Base-by-base conservation (phyloP, 2,329 filamentous ascomycete genomes). In the Cytospora schulzeri region DNA sequence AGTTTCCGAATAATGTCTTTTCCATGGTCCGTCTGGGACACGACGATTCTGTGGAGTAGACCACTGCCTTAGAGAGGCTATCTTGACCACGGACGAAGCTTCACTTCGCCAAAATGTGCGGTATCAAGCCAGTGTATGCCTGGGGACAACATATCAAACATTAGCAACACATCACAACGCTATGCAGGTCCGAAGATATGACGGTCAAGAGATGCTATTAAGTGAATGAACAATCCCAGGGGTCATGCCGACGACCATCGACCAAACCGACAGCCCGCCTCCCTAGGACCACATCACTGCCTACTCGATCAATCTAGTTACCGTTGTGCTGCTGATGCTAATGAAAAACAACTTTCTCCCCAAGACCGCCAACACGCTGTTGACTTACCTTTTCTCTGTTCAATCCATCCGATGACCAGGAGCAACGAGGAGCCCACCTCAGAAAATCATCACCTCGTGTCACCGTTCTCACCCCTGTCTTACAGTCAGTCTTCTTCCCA, bases 391-490 rank as follows among this genome's bases (percentile, higher is more conserved):
- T 6, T 66, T 19, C 31, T 55, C n/a, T 15, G 9, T 35, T 31
- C 29, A n/a, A n/a, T 35, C 33, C n/a, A 57, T 17, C 29, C 52
- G 41, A 85, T 70, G 79, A 85, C 15, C 53, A 45, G 29, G 28
- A 52, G 12, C 31, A 29, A 33, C n/a, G 38, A 55, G 17, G 29
- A 45, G 17, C 28, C 26, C 7, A 52, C n/a, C 15, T 41, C 26
- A 15, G 31, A 35, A 33, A 33, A 15, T 12, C 15, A 24, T 19
- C 6, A 31, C 19, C 41, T 22, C n/a, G n/a, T n/a, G 8, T 8
- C n/a, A 48, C 41, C n/a, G 17, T 48, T n/a, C 8, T 48, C n/a
- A 8, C n/a, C 41, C 41, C 41, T 14, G n/a, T 19, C 7, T n/a
- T 6, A 45, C 38, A 45, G 17, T 45, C 38, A 9, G 8, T 6